Conservation (phyloP, 2,329 filamentous ascomycete genomes). For the Colletotrichum acutatum region DNA sequence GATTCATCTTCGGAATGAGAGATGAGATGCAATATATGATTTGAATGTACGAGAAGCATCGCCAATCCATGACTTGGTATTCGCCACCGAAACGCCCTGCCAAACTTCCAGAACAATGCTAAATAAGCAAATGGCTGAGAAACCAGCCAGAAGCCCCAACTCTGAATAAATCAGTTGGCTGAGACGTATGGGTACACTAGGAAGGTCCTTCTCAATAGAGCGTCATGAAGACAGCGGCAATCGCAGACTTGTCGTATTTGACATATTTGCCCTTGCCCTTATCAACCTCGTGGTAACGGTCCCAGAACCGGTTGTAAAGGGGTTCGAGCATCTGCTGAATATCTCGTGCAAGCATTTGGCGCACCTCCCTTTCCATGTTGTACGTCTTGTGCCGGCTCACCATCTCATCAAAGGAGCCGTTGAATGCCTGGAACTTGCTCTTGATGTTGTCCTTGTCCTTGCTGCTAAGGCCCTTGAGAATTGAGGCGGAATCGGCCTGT, state of each 20-base stretch:
- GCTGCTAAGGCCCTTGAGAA: constrained; percentile 83
- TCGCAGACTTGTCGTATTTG: constrained; percentile 90
- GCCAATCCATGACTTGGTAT: constrained; percentile 9
- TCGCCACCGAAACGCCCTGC: constrained; percentile 20
- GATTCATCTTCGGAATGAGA: background rate
- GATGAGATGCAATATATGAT: background rate
- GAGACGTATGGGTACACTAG: background rate
- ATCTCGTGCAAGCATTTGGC: constrained; percentile 81
- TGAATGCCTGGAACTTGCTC: constrained; percentile 94
- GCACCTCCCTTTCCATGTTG: constrained; percentile 91
- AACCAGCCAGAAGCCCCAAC: too few species aligned
- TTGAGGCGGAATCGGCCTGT: constrained; percentile 82
- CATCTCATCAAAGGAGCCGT: constrained; percentile 89
- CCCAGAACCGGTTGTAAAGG: constrained; percentile 94
- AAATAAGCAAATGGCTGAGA: background rate
- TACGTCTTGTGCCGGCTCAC: constrained; percentile 84
- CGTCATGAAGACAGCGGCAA: constrained; percentile 73
- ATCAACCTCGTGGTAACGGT: constrained; percentile 96
- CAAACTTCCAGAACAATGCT: background rate
- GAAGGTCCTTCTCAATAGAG: constrained; percentile 50
- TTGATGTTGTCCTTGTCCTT: constrained; percentile 98
- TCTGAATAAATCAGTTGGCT: constrained; percentile 5
- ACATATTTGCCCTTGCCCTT: constrained; percentile 98
- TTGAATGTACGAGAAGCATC: background rate
- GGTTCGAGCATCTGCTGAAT: constrained; percentile 94